Percentiles rank a stretch among this genome's conserved stretches.
Evolutionary conservation across 306 rosid genomes (phyloP).

Genomic region (Lathyrus aphaca): DNA sequence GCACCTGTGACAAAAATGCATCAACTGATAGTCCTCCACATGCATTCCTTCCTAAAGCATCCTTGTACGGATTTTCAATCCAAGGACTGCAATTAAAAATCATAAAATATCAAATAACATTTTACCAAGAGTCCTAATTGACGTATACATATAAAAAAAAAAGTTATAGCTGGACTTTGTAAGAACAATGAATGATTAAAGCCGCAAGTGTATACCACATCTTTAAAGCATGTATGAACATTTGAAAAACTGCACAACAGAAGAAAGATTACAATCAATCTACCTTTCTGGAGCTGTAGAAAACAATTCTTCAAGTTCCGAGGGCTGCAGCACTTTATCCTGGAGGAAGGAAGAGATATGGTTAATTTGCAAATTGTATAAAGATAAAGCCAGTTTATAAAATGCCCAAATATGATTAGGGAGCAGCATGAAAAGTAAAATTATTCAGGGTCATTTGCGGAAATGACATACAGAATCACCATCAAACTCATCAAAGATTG

Average conservation of each 20-base stretch:
- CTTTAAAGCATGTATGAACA: neutral
- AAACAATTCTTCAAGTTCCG: conserved; percentile 86
- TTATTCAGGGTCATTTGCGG: conserved; percentile 9
- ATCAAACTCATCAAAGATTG: conserved; percentile 73
- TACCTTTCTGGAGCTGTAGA: conserved; percentile 96
- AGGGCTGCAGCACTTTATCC: conserved; percentile 84
- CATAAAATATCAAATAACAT: conserved; percentile 31
- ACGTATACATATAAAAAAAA: conserved; percentile 22
- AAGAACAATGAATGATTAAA: conserved; percentile 22
- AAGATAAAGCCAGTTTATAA: conserved; percentile 7
- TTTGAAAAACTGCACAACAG: conserved; percentile 10
- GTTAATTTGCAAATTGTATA: conserved; percentile 21
- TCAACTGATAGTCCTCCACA: conserved; percentile 83
- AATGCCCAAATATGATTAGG: conserved; percentile 16
- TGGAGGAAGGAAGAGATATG: conserved; percentile 36
- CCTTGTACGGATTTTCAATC: conserved; percentile 67
- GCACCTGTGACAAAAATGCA: conserved; percentile 71
- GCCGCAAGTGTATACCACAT: neutral
- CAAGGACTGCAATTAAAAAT: conserved; percentile 72
- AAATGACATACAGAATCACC: conserved; percentile 66
- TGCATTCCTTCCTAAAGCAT: conserved; percentile 75
- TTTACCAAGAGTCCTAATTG: conserved; percentile 14
- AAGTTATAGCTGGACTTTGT: conserved; percentile 8
- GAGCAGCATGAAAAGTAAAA: no score
- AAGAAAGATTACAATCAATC: conserved; percentile 21